Evolutionary conservation across 768 basidiomycete genomes (phyloP).

Genomic region (Suillus weaverae): DNA sequence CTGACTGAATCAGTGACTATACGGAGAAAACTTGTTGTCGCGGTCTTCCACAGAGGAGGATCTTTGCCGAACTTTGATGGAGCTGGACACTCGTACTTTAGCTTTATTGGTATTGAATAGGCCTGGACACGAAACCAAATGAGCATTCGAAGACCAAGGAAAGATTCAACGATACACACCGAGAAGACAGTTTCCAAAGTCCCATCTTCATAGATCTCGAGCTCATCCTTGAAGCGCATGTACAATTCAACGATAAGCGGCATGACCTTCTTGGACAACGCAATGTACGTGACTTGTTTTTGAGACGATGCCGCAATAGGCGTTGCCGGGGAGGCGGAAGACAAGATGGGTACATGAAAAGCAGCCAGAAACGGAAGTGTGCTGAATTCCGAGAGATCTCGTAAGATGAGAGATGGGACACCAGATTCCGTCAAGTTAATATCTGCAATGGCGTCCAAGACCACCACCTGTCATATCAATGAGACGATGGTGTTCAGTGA

Average conservation of each 20-base stretch:
- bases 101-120: conserved; percentile 86
- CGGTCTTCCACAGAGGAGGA: conserved; percentile 90
- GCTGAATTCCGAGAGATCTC: conserved; percentile 81
- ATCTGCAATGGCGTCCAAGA: conserved; percentile 66
- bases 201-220: conserved; percentile 52
- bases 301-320: conserved; percentile 31
- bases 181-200: conserved; percentile 83
- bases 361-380: conserved; percentile 87
- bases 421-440: conserved; percentile 67
- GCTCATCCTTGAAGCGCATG: conserved; percentile 42
- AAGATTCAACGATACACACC: conserved; percentile 41
- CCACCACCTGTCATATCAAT: conserved; percentile 50
- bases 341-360: conserved; percentile 44
- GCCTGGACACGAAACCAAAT: conserved; percentile 46
- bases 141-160: neutral
- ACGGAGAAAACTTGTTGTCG: conserved; percentile 74
- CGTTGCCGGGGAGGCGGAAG: conserved; percentile 14
- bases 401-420: conserved; percentile 71
- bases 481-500: neutral
- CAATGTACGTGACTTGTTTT: conserved; percentile 85
- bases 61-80: conserved; percentile 89
- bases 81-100: conserved; percentile 93
- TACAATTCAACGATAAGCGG: conserved; percentile 81
- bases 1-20: conserved; percentile 67
- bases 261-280: conserved; percentile 85